Percentiles rank a stretch among this genome's conserved stretches.
Evolutionary conservation across 148 eudicot genomes (phyloP).

Genomic region (Fallopia convolvulus): DNA sequence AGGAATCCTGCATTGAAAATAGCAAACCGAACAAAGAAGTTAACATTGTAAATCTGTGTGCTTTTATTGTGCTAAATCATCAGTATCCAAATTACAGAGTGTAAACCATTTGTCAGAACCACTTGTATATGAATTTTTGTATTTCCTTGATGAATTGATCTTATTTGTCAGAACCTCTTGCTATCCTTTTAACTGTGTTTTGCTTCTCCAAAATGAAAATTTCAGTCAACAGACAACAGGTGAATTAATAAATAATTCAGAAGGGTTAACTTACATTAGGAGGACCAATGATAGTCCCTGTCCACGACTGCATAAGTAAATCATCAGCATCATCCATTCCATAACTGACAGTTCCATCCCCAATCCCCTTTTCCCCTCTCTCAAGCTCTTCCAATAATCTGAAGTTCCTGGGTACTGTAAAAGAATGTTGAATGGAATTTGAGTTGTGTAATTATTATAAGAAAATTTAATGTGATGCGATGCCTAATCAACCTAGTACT

Average conservation of each 20-base stretch:
- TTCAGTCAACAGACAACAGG: not conserved
- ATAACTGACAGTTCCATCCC: conserved; percentile 72
- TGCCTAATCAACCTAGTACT: not conserved
- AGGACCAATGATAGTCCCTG: conserved; percentile 63
- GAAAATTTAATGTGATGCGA: not conserved
- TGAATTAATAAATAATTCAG: not conserved
- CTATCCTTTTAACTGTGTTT: not conserved
- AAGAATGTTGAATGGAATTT: not conserved
- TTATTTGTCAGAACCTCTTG: not conserved
- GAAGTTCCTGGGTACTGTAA: conserved; percentile 61
- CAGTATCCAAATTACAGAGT: no score
- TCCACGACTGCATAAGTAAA: conserved; percentile 65
- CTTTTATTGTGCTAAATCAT: no score
- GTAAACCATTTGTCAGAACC: not conserved
- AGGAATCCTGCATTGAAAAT: no score
- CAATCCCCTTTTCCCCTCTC: conserved; percentile 70
- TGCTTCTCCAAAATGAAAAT: not conserved
- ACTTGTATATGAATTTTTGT: not conserved
- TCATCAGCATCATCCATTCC: conserved; percentile 74
- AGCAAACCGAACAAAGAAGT: no score
- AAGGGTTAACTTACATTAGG: conserved; percentile 35
- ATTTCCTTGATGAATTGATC: not conserved
- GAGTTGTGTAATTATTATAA: not conserved
- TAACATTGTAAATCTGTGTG: no score
- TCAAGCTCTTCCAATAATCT: conserved; percentile 67